Base-by-base conservation (phyloP, 768 basidiomycete species). In the Suillus subaureus region DNA sequence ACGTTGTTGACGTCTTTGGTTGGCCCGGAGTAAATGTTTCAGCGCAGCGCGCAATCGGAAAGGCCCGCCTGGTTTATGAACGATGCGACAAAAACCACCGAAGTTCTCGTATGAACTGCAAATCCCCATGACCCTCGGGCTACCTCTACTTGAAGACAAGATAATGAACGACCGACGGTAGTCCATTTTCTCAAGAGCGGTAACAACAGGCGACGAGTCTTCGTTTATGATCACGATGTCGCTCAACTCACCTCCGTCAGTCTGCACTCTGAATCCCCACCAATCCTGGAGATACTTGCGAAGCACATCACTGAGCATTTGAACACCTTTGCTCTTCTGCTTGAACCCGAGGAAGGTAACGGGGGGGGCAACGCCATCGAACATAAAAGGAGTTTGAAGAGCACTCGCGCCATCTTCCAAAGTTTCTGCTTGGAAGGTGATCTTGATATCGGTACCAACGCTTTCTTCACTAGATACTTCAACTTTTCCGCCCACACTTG, bases 401-500 rank as follows among this genome's bases (percentile, higher is more conserved):
- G 74, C 75, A 47, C 80, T 71, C 28, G 74, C 63, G 54, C 62
- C 39, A 28, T 81, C 83, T 31, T 87, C 82, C 9, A 80, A 71
- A 15, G 82, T 74, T 66, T 95, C 91, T 37, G 92, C 93, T 37
- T 85, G 84, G 74, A 97, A 93, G 3, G 85, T 86, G 51, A 97
- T 87, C 70, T 91, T 92, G 76, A 97, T 95, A 74, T 96, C 94
- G 2, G 96, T 97, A 33, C 96, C 96, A 43, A 87, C 82, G 21
- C 88, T 92, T 78, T 96, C 96, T 68, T 92, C 89, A 66, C 94
- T 96, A 88, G 90, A 90, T 12, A 98, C 96, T 70, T 97, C 96
- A 45, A 97, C 91, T 71, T 94, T 94, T 55, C 96, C 96, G 33
- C 89, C 86, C 61, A 98, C 89, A 68, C 89, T 92, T 54, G 92